Evolutionary conservation across 2,329 filamentous ascomycete genomes (phyloP).

Genomic region (Aspergillus eucalypticola): DNA sequence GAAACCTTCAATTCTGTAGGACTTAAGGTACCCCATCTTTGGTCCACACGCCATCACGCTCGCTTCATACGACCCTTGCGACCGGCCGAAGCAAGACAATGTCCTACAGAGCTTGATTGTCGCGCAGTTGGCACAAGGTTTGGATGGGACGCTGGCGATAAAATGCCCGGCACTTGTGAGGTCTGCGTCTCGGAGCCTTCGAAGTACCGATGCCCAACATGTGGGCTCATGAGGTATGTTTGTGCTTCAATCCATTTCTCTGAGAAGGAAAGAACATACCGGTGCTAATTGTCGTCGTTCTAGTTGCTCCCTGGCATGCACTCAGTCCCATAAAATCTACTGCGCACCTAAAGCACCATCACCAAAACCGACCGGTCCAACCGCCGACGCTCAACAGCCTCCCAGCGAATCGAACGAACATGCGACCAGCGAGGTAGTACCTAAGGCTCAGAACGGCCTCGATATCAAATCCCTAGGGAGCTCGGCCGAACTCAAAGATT

Average conservation of each 20-base stretch:
- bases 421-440: slow-evolving; percentile 7
- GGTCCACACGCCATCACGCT: not conserved
- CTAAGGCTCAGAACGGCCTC: slow-evolving; percentile 8
- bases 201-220: slow-evolving; percentile 44
- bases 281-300: slow-evolving; percentile 1
- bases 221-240: slow-evolving; percentile 40
- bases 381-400: slow-evolving; percentile 11
- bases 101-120: slow-evolving; percentile 16
- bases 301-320: slow-evolving; percentile 51
- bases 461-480: slow-evolving; percentile 23
- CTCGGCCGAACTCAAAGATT: slow-evolving; percentile 37
- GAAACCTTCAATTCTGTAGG: not conserved
- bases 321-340: slow-evolving; percentile 46
- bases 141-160: slow-evolving; percentile 13
- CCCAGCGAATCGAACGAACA: slow-evolving; percentile 14
- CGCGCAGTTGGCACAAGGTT: slow-evolving; percentile 11
- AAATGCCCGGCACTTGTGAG: slow-evolving; percentile 38
- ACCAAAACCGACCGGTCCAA: slow-evolving; percentile 17
- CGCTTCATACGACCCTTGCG: slow-evolving; percentile 1
- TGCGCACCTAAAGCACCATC: slow-evolving; percentile 37
- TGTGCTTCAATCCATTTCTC: not conserved
- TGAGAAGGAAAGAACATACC: not conserved
- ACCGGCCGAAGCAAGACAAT: slow-evolving; percentile 18
- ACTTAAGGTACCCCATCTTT: not conserved
- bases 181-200: slow-evolving; percentile 40